These are phyloP conservation scores for Rhizomucor miehei DNA, from an alignment of 371 early-diverging fungal genomes.

Conservation along the genomic window DNA sequence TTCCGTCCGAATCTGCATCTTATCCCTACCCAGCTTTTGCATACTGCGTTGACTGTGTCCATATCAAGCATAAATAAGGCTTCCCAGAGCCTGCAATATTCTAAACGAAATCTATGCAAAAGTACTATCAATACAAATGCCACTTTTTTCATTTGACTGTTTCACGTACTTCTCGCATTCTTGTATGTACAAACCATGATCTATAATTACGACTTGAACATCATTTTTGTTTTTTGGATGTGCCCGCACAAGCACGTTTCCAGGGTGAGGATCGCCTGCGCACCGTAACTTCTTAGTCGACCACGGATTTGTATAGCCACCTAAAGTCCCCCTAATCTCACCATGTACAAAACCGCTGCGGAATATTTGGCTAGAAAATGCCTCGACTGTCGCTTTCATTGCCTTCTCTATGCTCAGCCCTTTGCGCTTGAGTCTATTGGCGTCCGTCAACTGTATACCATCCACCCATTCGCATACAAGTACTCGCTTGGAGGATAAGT, in stretches of 20 bases:
- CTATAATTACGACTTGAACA: constrained; percentile 70
- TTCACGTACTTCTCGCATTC: constrained; percentile 51
- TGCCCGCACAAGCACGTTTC: constrained; percentile 81
- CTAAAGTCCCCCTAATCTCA: constrained; percentile 12
- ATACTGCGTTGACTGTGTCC: constrained; percentile 58
- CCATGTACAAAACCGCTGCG: constrained; percentile 87
- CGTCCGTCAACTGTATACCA: constrained; percentile 64
- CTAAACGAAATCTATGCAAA: constrained; percentile 58
- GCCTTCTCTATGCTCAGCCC: constrained; percentile 48
- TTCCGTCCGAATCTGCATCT: not conserved
- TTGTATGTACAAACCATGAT: constrained; percentile 90
- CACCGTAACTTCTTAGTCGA: not conserved
- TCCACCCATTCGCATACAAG: constrained; percentile 90
- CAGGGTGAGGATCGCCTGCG: constrained; percentile 79
- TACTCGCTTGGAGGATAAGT: constrained; percentile 68
- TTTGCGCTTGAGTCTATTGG: constrained; percentile 32
- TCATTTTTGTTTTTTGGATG: constrained; percentile 55
- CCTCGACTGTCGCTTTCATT: constrained; percentile 76
- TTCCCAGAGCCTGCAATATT: constrained; percentile 88
- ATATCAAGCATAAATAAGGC: constrained; percentile 77
- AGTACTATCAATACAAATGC: not conserved
- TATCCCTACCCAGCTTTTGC: constrained; percentile 57
- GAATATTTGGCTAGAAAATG: constrained; percentile 91
- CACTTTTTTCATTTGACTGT: constrained; percentile 28
- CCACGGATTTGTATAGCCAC: not conserved